Percentiles rank a stretch among this genome's conserved stretches.
Evolutionary conservation across 2,329 filamentous ascomycete genomes (phyloP).

Genomic region (Fusarium sp.): DNA sequence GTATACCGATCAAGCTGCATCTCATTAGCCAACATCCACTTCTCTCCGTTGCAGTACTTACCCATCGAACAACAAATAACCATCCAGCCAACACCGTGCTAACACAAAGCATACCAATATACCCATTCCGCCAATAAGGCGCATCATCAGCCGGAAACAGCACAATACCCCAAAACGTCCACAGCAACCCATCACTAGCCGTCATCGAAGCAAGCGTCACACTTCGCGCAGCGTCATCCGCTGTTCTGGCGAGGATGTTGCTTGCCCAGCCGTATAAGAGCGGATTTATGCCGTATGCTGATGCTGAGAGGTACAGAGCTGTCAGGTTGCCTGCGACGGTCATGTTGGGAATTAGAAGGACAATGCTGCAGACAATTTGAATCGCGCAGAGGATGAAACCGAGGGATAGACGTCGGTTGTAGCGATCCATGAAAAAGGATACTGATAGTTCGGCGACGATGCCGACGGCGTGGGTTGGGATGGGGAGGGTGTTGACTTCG

Average conservation of each 20-base stretch:
- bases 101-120: constrained; percentile 44
- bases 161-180: constrained; percentile 60
- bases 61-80: constrained; percentile 36
- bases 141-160: constrained; percentile 58
- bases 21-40: neutral
- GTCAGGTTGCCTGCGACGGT: constrained; percentile 35
- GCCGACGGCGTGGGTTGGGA: constrained; percentile 42
- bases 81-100: constrained; percentile 14
- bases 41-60: neutral
- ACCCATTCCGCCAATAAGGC: constrained; percentile 54
- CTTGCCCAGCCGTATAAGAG: constrained; percentile 45
- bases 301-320: constrained; percentile 40
- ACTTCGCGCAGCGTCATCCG: constrained; percentile 56
- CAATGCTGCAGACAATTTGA: constrained; percentile 33
- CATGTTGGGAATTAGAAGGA: constrained; percentile 37
- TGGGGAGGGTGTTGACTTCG: constrained; percentile 45
- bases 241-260: constrained; percentile 37
- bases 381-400: constrained; percentile 23
- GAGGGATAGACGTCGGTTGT: constrained; percentile 17
- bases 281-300: constrained; percentile 44
- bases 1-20: constrained; percentile 24
- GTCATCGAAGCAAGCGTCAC: constrained; percentile 58
- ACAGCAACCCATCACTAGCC: constrained; percentile 54
- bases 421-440: constrained; percentile 39
- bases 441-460: constrained; percentile 41